phyloP scores from a whole-genome alignment of 768 basidiomycete genomes.

The Russula griseocarnosa region DNA sequence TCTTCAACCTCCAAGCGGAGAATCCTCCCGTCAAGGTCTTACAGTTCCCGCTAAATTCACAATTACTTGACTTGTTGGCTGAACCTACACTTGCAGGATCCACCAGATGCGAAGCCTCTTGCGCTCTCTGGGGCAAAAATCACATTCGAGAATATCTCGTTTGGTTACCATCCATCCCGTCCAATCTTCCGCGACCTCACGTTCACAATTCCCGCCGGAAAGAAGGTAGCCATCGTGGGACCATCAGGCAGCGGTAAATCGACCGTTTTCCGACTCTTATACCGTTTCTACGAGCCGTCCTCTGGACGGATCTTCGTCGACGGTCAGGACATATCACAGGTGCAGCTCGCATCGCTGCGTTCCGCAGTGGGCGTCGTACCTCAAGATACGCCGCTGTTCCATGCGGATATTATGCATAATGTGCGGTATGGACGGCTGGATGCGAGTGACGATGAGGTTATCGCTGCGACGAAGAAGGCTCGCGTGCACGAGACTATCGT shows the following conservation, averaged over 20 bases:
- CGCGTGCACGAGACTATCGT: conserved; percentile 80
- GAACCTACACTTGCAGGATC: conserved; percentile 50
- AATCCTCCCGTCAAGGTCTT: conserved; percentile 60
- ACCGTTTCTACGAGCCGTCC: conserved; percentile 87
- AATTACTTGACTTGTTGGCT: not conserved
- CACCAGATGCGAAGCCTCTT: conserved; percentile 62
- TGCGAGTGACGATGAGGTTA: conserved; percentile 87
- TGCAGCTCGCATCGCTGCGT: conserved; percentile 71
- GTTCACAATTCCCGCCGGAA: conserved; percentile 91
- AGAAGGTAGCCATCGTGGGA: conserved; percentile 95
- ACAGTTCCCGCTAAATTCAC: not conserved
- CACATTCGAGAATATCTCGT: conserved; percentile 86
- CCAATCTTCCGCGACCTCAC: conserved; percentile 86
- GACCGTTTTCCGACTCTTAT: conserved; percentile 90
- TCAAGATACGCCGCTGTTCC: conserved; percentile 97
- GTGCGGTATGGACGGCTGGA: conserved; percentile 86
- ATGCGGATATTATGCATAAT: conserved; percentile 93
- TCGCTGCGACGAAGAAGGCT: conserved; percentile 77
- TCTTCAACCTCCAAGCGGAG: conserved; percentile 85
- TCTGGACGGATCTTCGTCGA: conserved; percentile 82
- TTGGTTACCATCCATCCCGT: conserved; percentile 87
- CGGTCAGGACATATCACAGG: conserved; percentile 74
- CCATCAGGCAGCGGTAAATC: conserved; percentile 98
- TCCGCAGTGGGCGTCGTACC: conserved; percentile 87
- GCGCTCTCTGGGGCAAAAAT: conserved; percentile 78